A percentile compares a stretch with the other conserved stretches of the same genome.
These are phyloP conservation scores for Grammothele lineata DNA, from an alignment of 768 basidiomycete species.

Conservation along the genomic window DNA sequence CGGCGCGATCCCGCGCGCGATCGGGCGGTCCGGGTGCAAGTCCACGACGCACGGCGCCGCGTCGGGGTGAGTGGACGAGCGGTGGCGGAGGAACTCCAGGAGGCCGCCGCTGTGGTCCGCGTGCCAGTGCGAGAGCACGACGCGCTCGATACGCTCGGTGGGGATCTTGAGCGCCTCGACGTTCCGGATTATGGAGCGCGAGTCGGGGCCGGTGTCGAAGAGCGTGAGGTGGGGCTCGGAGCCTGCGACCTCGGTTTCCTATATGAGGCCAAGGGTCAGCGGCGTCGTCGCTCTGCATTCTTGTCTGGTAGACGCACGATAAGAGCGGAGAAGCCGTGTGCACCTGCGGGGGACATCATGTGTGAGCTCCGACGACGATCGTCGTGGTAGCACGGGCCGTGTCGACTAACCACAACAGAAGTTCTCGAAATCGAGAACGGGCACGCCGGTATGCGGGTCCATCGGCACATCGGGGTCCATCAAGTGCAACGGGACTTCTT, in stretches of 20 bases:
- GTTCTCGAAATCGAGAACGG: constrained; percentile 66
- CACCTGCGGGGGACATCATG: constrained; percentile 41
- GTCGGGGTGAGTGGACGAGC: constrained; percentile 20
- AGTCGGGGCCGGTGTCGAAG: constrained; percentile 85
- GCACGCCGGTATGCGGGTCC: constrained; percentile 47
- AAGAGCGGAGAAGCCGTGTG: constrained; percentile 81
- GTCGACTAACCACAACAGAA: constrained; percentile 60
- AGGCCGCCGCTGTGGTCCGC: constrained; percentile 46
- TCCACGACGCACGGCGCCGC: constrained; percentile 50
- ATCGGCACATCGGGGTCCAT: constrained; percentile 39
- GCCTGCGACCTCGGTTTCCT: constrained; percentile 56
- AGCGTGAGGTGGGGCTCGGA: constrained; percentile 49
- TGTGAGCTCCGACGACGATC: too few species aligned
- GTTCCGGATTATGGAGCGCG: constrained; percentile 70
- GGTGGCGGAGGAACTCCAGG: constrained; percentile 54
- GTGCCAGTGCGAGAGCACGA: constrained; percentile 79
- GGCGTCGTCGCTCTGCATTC: neutral
- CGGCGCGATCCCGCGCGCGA: constrained; percentile 70
- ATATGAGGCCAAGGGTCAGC: neutral
- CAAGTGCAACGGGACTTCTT: constrained; percentile 66
- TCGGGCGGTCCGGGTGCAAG: constrained; percentile 72
- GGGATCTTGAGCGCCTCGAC: constrained; percentile 53
- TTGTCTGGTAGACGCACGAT: constrained; percentile 43
- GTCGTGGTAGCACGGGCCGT: neutral
- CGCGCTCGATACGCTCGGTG: constrained; percentile 49